These are phyloP conservation scores for Blastobotrys petasosporus DNA, from an alignment of 1,139 yeast species.

Conservation along the genomic window DNA sequence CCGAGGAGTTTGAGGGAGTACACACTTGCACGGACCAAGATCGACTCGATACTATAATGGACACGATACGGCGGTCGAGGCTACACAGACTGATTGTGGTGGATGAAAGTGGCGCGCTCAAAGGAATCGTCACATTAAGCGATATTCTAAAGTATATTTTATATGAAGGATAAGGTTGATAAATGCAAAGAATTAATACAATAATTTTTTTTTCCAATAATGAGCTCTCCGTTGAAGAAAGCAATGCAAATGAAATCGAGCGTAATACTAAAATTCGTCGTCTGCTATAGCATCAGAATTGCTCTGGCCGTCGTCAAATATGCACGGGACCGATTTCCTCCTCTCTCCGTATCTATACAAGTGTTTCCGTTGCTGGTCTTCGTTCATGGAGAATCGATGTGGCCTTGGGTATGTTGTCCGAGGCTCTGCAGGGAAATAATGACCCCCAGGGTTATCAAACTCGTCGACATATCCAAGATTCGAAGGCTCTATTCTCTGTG, in stretches of 20 bases:
- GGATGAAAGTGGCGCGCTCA: slow-evolving; percentile 67
- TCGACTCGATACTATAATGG: slow-evolving; percentile 84
- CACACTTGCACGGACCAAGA: slow-evolving; percentile 91
- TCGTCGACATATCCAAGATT: too few species aligned
- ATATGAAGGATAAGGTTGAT: slow-evolving; percentile 47
- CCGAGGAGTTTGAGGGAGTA: slow-evolving; percentile 97
- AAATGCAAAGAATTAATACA: too few species aligned
- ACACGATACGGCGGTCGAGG: slow-evolving; percentile 85
- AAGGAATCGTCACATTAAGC: slow-evolving; percentile 84
- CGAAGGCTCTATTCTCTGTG: too few species aligned
- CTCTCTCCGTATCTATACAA: slow-evolving; percentile 6
- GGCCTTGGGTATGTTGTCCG: too few species aligned
- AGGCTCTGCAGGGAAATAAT: too few species aligned
- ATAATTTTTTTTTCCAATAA: slow-evolving; percentile 1
- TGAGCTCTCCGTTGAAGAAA: too few species aligned
- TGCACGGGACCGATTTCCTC: slow-evolving; percentile 5
- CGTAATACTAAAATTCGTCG: background rate
- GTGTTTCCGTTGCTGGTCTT: too few species aligned
- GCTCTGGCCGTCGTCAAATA: slow-evolving; percentile 5
- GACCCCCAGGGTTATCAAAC: too few species aligned
- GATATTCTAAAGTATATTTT: slow-evolving; percentile 83
- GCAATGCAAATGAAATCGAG: too few species aligned
- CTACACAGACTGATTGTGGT: slow-evolving; percentile 91
- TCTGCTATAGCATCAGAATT: slow-evolving; percentile 2
- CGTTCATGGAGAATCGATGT: too few species aligned